Evolutionary conservation across 169 alveolate genomes (phyloP), one percentile per base, ranked within the genome.

Genomic region (Eimeria necatrix): DNA sequence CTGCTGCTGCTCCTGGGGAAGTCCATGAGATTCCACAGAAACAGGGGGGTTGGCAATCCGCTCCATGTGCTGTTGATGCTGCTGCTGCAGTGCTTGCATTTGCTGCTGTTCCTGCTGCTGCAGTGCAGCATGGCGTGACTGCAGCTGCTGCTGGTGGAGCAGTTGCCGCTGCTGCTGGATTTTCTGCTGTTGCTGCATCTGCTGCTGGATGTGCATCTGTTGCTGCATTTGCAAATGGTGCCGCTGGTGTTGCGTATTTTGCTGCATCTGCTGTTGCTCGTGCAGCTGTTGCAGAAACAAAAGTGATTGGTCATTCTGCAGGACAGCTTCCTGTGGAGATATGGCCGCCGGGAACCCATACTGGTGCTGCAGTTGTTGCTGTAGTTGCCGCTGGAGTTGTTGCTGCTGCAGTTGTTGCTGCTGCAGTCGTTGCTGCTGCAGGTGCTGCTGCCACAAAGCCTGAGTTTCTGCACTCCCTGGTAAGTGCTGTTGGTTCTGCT

Each of bases 311-410:
- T 52, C 49, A 51, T 52, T 80, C 70, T 22, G 89, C 46, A 49
- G 89, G 48, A 80, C 14, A 48, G 89, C 49, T 68, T 22, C 71
- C 32, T 12, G 71, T 8, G 64, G 85, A 8, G 60, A 60, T 5
- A 41, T 41, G 61, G 61, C 24, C 18, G 48, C 22, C 24, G 83
- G 52, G 49, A 46, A 74, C 41, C 85, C 85, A 74, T 74, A 74
- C 60, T 48, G 49, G 16, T 80, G 89, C 89, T 80, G 89, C 89
- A 51, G 64, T 48, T 80, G 89, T n/a, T 14, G 89, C 70, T 80
- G 89, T 48, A 18, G 64, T 18, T 48, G 64, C 49, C 49, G 70
- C 71, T n/a, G 89, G 70, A 16, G 89, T 68, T 22, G 51, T 4
- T n/a, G 70, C 71, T 80, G 89, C 71, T 80, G 89, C 71, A 20